Percentiles rank a stretch among this genome's conserved stretches.
Evolutionary conservation across 2,329 filamentous ascomycete genomes (phyloP).

Genomic region (Colletotrichum tanaceti): DNA sequence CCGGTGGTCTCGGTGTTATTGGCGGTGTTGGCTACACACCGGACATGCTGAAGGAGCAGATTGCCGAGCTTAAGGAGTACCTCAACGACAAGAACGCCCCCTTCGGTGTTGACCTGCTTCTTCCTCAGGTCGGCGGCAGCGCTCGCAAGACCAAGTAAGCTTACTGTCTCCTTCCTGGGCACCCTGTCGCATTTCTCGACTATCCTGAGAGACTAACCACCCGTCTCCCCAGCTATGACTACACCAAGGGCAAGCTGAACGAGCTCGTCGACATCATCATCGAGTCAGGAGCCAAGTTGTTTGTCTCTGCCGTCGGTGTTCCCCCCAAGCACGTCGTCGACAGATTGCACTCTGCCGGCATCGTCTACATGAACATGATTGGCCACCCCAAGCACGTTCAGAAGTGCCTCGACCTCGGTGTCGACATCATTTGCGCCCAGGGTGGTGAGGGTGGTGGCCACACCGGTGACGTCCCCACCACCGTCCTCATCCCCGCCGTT

Average conservation of each 20-base stretch:
- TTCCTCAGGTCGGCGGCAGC: constrained; percentile 93
- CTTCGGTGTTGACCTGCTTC: constrained; percentile 92
- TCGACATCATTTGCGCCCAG: constrained; percentile 98
- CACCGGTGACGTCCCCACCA: constrained; percentile 93
- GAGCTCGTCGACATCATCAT: constrained; percentile 93
- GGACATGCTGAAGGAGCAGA: constrained; percentile 95
- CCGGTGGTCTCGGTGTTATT: constrained; percentile 95
- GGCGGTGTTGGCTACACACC: constrained; percentile 96
- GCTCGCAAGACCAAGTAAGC: constrained; percentile 91
- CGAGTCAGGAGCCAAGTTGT: constrained; percentile 88
- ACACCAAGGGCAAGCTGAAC: constrained; percentile 98
- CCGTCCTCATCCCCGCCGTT: constrained; percentile 91
- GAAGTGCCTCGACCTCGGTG: constrained; percentile 92
- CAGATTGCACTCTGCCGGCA: constrained; percentile 84
- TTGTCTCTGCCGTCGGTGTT: constrained; percentile 96
- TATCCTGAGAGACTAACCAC: background rate
- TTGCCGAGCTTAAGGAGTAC: constrained; percentile 91
- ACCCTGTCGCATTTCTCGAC: background rate
- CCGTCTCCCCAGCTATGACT: constrained; percentile 84
- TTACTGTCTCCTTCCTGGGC: background rate
- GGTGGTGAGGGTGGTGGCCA: constrained; percentile 97
- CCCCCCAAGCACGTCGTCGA: constrained; percentile 91
- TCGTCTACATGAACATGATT: constrained; percentile 99
- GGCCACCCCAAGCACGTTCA: constrained; percentile 99
- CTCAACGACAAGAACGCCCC: constrained; percentile 91